Evolutionary conservation across 768 basidiomycete species (phyloP).

Genomic region (Tulasnella sp.): DNA sequence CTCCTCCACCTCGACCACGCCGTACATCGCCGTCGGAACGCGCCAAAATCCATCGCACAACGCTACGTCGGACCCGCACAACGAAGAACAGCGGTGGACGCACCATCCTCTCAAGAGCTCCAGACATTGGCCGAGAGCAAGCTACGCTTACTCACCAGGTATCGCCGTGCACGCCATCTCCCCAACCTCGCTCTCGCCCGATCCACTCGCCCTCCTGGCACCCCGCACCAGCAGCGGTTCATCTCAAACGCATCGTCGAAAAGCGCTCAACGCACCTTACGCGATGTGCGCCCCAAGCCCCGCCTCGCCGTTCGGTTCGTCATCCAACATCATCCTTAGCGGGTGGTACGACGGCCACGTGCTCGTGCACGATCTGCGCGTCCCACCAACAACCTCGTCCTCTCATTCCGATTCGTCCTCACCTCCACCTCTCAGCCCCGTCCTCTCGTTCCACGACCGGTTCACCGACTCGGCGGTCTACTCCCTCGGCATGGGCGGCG

Average conservation of each 20-base stretch:
- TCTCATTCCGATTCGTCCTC: conserved; percentile 20
- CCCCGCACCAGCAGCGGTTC: not conserved
- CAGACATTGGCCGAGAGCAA: not conserved
- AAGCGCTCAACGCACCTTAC: conserved; percentile 41
- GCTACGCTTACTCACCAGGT: conserved; percentile 38
- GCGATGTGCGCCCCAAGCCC: conserved; percentile 59
- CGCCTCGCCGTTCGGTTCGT: conserved; percentile 60
- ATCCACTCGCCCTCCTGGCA: conserved; percentile 48
- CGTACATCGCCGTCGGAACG: conserved; percentile 12
- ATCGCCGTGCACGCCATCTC: conserved; percentile 53
- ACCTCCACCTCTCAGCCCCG: conserved; percentile 47
- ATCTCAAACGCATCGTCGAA: conserved; percentile 37
- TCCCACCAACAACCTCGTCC: conserved; percentile 32
- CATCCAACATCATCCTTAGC: conserved; percentile 66
- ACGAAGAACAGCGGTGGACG: not conserved
- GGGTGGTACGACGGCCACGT: conserved; percentile 81
- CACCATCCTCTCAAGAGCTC: not conserved
- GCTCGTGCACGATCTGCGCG: conserved; percentile 70
- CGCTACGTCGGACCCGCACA: not conserved
- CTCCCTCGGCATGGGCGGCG: conserved; percentile 69
- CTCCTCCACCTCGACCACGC: not conserved
- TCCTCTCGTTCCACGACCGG: conserved; percentile 59
- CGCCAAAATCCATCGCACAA: not conserved
- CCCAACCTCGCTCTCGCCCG: conserved; percentile 44
- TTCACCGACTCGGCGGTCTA: conserved; percentile 70